Base-by-base conservation (phyloP, 345 rosid genomes). In the Punica granatum region DNA sequence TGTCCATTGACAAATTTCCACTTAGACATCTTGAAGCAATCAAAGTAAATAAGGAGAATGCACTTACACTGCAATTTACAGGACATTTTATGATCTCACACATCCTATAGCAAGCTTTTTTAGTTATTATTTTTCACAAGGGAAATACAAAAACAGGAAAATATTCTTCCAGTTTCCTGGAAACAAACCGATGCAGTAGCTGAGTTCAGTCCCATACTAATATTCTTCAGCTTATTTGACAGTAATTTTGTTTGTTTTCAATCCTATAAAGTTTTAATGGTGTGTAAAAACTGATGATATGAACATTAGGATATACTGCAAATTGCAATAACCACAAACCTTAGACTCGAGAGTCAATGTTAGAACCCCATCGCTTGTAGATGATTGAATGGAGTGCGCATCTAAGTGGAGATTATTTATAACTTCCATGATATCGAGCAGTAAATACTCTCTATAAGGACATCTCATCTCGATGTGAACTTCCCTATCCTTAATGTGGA, bases 391-490 rank as follows among this genome's bases (percentile, higher is more conserved):
- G 18, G 85, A 80, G 80, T 79, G 73, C 54, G 84, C 85, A 66
- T 90, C 97, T 82, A 87, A 73, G 77, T 87, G 86, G 74, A 89
- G 82, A 64, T 82, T 84, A 81, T 82, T 86, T 25, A 84, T 75
- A 63, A 88, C 84, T 76, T 90, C 96, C 90, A 93, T 86, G 75
- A 90, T 76, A 67, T 93, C 94, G 21, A 83, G 83, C 78, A 90
- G 67, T 46, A 90, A 74, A 56, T 79, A 84, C 67, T 90, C 92
- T 74, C 92, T 86, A 66, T 78, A 83, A 49, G 70, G 79, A 78
- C 96, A 90, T 75, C 70, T 81, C 68, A 90, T 82, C 77, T 92
- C 92, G 48, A 93, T 78, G 33, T 69, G 44, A 68, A 90, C 88
- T 56, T 93, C 90, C 56, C 42, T 71, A 18, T 78, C 87, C 69